These are phyloP conservation scores for Trypanosoma congolense DNA, from an alignment of 208 protist species.

Conservation along the genomic window DNA sequence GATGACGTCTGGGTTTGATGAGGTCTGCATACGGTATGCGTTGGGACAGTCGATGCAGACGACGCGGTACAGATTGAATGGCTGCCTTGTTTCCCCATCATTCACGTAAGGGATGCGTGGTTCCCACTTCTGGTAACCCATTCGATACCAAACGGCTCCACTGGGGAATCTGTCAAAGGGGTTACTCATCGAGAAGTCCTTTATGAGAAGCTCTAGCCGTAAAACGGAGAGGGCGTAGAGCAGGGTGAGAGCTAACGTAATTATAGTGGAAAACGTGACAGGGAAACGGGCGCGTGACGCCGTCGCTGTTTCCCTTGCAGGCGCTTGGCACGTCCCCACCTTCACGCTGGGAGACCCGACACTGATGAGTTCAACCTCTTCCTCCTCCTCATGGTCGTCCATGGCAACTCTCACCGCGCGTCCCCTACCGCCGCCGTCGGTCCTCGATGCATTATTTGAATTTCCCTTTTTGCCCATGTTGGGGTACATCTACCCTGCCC, in stretches of 20 bases:
- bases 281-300: too few relatives aligned
- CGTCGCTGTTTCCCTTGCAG: too few relatives aligned
- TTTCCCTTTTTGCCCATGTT: too few relatives aligned
- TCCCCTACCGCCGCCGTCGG: too few relatives aligned
- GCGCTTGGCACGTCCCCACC: too few relatives aligned
- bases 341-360: too few relatives aligned
- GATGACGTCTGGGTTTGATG: neutral
- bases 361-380: too few relatives aligned
- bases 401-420: too few relatives aligned
- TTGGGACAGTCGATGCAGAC: neutral
- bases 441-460: too few relatives aligned
- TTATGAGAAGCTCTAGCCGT: neutral
- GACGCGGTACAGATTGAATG: neutral
- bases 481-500: too few relatives aligned
- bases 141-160: neutral
- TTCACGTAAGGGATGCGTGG: neutral
- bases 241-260: conserved; percentile 3
- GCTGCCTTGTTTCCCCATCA: neutral
- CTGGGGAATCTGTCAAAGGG: neutral
- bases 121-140: neutral
- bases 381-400: too few relatives aligned
- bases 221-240: neutral
- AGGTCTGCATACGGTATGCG: neutral
- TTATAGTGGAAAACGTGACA: conserved; percentile 8
- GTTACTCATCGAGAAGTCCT: neutral